These are phyloP conservation scores for Aspergillus caelatus DNA, from an alignment of 2,329 filamentous ascomycete genomes.

Conservation along the genomic window DNA sequence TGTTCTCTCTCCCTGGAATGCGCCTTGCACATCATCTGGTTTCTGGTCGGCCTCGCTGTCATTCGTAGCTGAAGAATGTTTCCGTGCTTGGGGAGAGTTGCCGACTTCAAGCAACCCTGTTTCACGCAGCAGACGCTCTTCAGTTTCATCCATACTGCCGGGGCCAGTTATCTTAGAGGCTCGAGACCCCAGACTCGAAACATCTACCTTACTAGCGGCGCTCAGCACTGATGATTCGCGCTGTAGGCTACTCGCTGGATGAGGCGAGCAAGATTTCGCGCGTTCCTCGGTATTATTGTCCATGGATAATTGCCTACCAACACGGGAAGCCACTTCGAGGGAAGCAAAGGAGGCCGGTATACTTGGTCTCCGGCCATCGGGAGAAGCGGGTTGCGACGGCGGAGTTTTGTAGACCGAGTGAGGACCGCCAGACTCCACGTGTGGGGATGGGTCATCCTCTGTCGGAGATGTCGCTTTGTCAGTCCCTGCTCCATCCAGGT, in stretches of 20 bases:
- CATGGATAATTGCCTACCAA: constrained; percentile 32
- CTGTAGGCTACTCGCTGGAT: constrained; percentile 30
- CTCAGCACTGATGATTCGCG: constrained; percentile 45
- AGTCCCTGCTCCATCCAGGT: background rate
- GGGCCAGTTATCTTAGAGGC: constrained; percentile 39
- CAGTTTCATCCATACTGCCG: constrained; percentile 62
- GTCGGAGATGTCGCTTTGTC: constrained; percentile 19
- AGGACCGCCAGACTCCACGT: constrained; percentile 17
- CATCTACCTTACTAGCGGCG: constrained; percentile 39
- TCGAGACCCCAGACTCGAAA: constrained; percentile 36
- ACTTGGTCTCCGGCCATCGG: constrained; percentile 36
- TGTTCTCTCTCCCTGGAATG: constrained; percentile 55
- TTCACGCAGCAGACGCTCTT: constrained; percentile 69
- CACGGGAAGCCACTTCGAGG: constrained; percentile 29
- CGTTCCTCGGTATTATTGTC: constrained; percentile 29
- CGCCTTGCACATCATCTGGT: constrained; percentile 40
- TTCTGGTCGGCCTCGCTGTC: constrained; percentile 49
- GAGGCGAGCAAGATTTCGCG: constrained; percentile 29
- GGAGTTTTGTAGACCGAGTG: constrained; percentile 23
- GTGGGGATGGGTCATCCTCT: constrained; percentile 12
- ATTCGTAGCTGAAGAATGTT: constrained; percentile 43
- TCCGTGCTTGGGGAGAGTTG: constrained; percentile 45
- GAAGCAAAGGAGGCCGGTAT: constrained; percentile 36
- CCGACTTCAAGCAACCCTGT: constrained; percentile 63
- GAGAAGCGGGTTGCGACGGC: constrained; percentile 25